Percentiles rank a stretch among this genome's conserved stretches.
Conservation (phyloP, 305 asterid species). For the Euphrasia arctica region DNA sequence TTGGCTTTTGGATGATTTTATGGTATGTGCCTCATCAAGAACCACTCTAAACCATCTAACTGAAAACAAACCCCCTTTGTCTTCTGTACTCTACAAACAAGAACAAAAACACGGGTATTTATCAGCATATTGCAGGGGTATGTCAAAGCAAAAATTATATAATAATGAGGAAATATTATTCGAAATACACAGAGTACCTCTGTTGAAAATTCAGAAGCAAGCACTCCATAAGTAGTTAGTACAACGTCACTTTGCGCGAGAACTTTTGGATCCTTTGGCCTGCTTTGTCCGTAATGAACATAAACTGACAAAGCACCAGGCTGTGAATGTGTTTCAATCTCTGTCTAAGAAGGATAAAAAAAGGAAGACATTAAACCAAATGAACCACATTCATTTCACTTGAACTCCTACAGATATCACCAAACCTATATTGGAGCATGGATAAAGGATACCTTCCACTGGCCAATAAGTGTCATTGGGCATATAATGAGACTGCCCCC, state of each 20-base stretch:
- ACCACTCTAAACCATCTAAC: constrained; percentile 93
- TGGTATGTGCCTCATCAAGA: constrained; percentile 98
- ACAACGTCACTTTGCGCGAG: constrained; percentile 85
- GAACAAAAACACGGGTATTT: constrained; percentile 5
- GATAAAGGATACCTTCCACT: constrained; percentile 82
- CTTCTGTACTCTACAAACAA: constrained; percentile 62
- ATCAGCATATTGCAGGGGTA: constrained; percentile 9
- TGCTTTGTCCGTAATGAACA: constrained; percentile 92
- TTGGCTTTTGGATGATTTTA: constrained; percentile 95
- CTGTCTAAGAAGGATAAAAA: constrained; percentile 47
- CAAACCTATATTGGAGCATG: constrained; percentile 21
- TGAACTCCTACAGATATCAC: constrained; percentile 23
- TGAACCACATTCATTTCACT: constrained; percentile 20
- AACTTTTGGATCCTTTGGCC: constrained; percentile 77
- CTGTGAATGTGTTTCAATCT: constrained; percentile 84
- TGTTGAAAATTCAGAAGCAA: constrained; percentile 81
- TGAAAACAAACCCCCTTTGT: constrained; percentile 72
- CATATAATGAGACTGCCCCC: constrained; percentile 95
- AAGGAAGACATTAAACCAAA: constrained; percentile 30
- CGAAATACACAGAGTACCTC: constrained; percentile 53
- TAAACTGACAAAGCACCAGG: constrained; percentile 75
- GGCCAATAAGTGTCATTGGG: constrained; percentile 95
- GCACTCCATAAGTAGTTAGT: constrained; percentile 91
- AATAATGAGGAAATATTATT: constrained; percentile 16
- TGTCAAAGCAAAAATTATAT: constrained; percentile 18